Base-by-base conservation (phyloP, 2,329 filamentous ascomycete species). In the Thielaviopsis ethacetica region DNA sequence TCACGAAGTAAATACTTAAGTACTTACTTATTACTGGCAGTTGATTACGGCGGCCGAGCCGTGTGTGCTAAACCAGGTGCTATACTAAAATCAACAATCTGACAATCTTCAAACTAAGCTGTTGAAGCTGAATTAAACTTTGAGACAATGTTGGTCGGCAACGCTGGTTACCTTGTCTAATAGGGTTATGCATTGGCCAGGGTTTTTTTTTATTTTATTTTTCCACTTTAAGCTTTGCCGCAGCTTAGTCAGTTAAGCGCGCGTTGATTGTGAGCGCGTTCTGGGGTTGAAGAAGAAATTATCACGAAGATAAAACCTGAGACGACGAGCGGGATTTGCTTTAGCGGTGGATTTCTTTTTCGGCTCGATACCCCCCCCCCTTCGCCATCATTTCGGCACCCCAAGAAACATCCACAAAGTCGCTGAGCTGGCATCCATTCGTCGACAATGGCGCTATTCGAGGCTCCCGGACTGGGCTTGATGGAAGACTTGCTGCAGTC, bases 381-480 rank as follows among this genome's bases (percentile, higher is more conserved):
- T n/a, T 2, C 10, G 30, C 10, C 10, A 9, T 34, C 30, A 34
- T 34, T 10, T 34, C 10, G 30, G 30, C 30, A 9, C 30, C 5
- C 30, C 30, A 10, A 34, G 10, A 34, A 34, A 6, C 30, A 10
- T 2, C 6, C 10, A 34, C 30, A 34, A 12, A 34, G 30, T 34
- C 30, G 30, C 10, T 9, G 5, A 56, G 26, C 30, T 24, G 17
- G n/a, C 34, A 56, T 44, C 19, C 24, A 56, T 44, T 26, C 3
- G 41, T 22, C 15, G 21, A 58, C 44, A 58, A 61, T 59, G 60
- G 50, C 71, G 5, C 66, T 76, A 17, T 81, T 82, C 65, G 67
- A 72, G 60, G 71, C 79, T 15, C 79, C 79, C 1, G 75, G 78
- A 56, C 79, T 82, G 64, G 66, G 73, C 41, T 63, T 79, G 7